A percentile compares a stretch with the other conserved stretches of the same genome.
Evolutionary conservation across 2,329 filamentous ascomycete species (phyloP).

Genomic region (Conoideocrella luteorostrata): DNA sequence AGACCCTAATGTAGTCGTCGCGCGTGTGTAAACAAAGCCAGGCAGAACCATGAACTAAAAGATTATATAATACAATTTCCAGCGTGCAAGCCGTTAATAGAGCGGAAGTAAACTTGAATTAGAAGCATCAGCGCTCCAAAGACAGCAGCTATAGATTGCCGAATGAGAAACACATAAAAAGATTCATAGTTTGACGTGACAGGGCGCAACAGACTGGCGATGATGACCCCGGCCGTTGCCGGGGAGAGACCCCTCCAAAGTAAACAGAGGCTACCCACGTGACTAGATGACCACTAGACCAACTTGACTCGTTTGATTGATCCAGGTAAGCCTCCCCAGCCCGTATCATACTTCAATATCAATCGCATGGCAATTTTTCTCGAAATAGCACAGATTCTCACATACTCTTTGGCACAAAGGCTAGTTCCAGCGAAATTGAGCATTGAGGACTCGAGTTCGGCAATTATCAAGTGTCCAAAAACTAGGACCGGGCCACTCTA

Average conservation of each 20-base stretch:
- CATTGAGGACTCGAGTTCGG: no score
- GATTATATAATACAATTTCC: neutral
- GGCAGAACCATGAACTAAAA: neutral
- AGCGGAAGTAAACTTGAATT: constrained; percentile 13
- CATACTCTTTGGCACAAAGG: no score
- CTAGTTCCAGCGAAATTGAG: no score
- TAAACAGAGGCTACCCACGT: constrained; percentile 23
- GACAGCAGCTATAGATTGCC: constrained; percentile 18
- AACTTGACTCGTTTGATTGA: no score
- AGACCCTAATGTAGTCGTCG: neutral
- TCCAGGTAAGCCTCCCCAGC: no score
- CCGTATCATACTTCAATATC: no score
- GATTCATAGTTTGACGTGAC: constrained; percentile 4
- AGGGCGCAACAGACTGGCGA: neutral
- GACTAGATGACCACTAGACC: constrained; percentile 5
- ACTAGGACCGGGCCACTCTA: no score
- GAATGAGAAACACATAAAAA: constrained; percentile 18
- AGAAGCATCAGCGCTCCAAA: constrained; percentile 17
- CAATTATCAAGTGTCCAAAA: no score
- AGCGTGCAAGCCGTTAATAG: neutral
- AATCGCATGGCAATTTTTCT: no score
- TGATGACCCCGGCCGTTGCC: constrained; percentile 19
- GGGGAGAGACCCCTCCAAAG: constrained; percentile 18
- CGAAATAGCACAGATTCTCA: no score
- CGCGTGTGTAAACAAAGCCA: constrained; percentile 19